Percentiles rank a stretch among this genome's conserved stretches.
These are phyloP conservation scores for Hirsutella thompsonii DNA, from an alignment of 2,329 filamentous ascomycete genomes.

Conservation along the genomic window DNA sequence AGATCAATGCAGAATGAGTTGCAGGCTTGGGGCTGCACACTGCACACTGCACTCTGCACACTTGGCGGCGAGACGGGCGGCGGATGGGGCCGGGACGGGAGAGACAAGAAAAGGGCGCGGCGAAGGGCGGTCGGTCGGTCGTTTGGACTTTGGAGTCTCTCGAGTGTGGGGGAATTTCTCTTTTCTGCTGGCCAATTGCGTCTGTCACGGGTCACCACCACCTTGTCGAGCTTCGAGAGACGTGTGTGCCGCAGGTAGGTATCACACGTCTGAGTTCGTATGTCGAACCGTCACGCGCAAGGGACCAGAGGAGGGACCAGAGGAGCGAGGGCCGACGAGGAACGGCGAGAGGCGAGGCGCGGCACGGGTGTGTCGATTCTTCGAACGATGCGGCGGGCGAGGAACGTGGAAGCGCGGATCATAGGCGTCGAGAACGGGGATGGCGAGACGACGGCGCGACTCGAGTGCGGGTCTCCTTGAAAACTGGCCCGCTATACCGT, in stretches of 20 bases:
- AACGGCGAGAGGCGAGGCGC: not conserved
- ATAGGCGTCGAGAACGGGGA: too few species aligned
- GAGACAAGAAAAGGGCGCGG: slow-evolving; percentile 2
- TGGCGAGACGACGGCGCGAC: not conserved
- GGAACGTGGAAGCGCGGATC: too few species aligned
- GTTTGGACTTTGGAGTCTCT: too few species aligned
- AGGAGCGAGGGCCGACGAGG: not conserved
- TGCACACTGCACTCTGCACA: too few species aligned
- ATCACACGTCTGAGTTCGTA: not conserved
- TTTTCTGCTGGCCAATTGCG: slow-evolving; percentile 1
- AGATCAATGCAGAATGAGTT: not conserved
- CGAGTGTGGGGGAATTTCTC: too few species aligned
- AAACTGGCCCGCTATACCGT: not conserved
- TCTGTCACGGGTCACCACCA: not conserved
- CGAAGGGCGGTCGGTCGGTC: too few species aligned
- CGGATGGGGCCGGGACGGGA: not conserved
- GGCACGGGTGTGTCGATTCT: too few species aligned
- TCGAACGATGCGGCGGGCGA: too few species aligned
- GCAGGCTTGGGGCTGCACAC: too few species aligned
- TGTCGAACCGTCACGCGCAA: not conserved
- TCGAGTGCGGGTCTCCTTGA: not conserved
- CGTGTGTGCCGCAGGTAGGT: not conserved
- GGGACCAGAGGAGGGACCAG: too few species aligned
- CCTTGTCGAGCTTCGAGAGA: too few species aligned
- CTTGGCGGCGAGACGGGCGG: not conserved